phyloP scores from a whole-genome alignment of 345 rosid genomes.

The Moricandia arvensis region DNA sequence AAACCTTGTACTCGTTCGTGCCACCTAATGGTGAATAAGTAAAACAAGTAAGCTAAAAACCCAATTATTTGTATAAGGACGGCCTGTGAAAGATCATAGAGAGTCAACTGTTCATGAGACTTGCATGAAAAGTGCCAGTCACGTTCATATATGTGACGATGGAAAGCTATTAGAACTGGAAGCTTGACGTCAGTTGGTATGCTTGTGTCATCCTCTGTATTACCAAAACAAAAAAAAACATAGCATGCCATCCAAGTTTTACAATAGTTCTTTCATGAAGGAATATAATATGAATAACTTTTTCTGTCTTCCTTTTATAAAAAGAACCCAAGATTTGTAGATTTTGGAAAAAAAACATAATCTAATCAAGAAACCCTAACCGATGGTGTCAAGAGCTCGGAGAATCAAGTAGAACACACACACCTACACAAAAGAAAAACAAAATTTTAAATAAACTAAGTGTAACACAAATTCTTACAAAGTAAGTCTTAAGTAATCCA shows the following conservation, averaged over 20 bases:
- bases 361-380: not conserved
- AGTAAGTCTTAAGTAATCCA: no score
- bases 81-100: not conserved
- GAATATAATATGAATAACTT: not conserved
- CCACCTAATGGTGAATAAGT: not conserved
- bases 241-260: not conserved
- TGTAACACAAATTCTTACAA: no score
- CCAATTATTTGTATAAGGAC: not conserved
- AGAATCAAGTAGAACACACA: slow-evolving; percentile 10
- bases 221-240: not conserved
- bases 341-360: not conserved
- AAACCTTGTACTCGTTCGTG: not conserved
- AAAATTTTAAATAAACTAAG: no score
- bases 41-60: not conserved
- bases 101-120: not conserved
- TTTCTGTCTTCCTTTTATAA: not conserved
- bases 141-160: not conserved
- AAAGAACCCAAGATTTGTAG: not conserved
- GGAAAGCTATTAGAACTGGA: not conserved
- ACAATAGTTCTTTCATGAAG: not conserved
- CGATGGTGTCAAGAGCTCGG: slow-evolving; percentile 12
- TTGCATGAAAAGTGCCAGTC: not conserved
- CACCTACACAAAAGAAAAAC: not conserved
- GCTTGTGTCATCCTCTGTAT: not conserved
- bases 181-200: not conserved